Conservation (phyloP, 108 stramenopile species). For the Cafeteria roenbergensis region DNA sequence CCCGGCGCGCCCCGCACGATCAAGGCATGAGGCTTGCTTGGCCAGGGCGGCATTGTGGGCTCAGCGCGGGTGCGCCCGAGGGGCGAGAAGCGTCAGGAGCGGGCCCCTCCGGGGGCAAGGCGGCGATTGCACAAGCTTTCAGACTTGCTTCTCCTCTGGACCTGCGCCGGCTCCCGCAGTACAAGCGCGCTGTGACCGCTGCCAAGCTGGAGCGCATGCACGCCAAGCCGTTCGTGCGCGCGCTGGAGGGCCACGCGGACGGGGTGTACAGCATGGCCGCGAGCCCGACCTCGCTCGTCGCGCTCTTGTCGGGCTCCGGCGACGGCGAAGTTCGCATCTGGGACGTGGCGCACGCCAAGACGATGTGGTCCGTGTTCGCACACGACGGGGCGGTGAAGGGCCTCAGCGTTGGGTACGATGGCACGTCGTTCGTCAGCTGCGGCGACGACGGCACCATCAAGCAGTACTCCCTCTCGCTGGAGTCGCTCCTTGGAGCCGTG, state of each 20-base stretch:
- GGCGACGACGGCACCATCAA: constrained; percentile 73
- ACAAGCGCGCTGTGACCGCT: constrained; percentile 73
- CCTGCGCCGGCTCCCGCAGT: too few relatives aligned
- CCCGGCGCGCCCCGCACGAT: too few relatives aligned
- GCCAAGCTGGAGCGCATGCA: constrained; percentile 96
- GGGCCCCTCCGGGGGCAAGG: too few relatives aligned
- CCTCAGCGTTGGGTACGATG: constrained; percentile 45
- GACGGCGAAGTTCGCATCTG: constrained; percentile 83
- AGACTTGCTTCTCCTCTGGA: too few relatives aligned
- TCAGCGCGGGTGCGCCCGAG: too few relatives aligned
- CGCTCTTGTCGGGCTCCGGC: constrained; percentile 70
- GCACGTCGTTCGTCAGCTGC: constrained; percentile 68
- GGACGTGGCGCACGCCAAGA: constrained; percentile 68
- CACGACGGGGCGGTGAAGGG: constrained; percentile 45
- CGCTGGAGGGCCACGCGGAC: constrained; percentile 81
- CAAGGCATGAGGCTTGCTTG: too few relatives aligned
- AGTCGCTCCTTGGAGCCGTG: constrained; percentile 15
- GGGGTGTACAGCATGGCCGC: constrained; percentile 64
- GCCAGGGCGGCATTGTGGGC: too few relatives aligned
- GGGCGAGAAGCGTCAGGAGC: too few relatives aligned
- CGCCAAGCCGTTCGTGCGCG: constrained; percentile 71
- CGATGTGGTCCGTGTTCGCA: constrained; percentile 57
- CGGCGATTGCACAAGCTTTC: too few relatives aligned
- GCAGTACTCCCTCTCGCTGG: constrained; percentile 44
- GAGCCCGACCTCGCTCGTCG: constrained; percentile 57